Percentiles rank a stretch among this genome's conserved stretches.
phyloP scores from a whole-genome alignment of 371 early-diverging fungal genomes.

The Conidiobolus incongruus region DNA sequence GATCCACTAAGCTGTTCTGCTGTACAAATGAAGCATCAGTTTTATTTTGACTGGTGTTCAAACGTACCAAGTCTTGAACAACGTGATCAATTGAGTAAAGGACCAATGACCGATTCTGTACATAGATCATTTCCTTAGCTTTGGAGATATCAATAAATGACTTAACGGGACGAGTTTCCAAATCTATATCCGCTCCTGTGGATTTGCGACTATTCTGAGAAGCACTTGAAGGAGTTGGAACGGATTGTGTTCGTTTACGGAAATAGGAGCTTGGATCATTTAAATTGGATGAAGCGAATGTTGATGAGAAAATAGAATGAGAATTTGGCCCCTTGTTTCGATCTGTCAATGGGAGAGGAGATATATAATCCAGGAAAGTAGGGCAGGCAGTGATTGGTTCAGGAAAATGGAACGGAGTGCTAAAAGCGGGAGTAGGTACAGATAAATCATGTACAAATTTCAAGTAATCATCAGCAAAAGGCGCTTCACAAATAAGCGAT shows the following conservation, averaged over 20 bases:
- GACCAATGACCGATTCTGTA: background rate
- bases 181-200: too few relatives aligned
- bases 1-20: background rate
- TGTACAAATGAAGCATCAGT: too few relatives aligned
- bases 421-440: too few relatives aligned
- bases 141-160: too few relatives aligned
- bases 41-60: too few relatives aligned
- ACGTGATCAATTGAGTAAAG: too few relatives aligned
- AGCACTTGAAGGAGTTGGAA: background rate
- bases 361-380: background rate
- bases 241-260: constrained; percentile 2
- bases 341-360: background rate
- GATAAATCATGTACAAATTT: background rate
- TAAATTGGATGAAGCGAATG: background rate
- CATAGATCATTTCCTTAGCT: background rate
- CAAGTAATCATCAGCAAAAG: constrained; percentile 1
- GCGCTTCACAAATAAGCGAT: background rate
- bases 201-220: too few relatives aligned
- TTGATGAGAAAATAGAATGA: too few relatives aligned
- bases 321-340: background rate
- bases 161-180: too few relatives aligned
- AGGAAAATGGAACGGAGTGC: background rate
- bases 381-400: background rate
- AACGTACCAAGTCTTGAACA: too few relatives aligned
- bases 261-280: background rate